Evolutionary conservation across 176 grass and related monocot species (phyloP).

Genomic region (Oryza officinalis): DNA sequence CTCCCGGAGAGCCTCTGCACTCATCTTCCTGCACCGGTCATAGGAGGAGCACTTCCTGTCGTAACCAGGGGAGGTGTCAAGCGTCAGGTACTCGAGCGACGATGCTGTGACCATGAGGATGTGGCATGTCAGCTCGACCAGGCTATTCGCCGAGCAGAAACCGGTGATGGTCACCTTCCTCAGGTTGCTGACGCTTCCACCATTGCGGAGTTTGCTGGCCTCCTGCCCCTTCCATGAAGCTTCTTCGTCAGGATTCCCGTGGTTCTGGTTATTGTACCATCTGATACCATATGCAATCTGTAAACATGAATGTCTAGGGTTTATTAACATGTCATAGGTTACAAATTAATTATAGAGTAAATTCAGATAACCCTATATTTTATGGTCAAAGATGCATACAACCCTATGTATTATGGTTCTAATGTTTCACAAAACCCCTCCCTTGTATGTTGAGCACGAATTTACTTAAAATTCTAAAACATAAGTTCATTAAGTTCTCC

Average conservation of each 20-base stretch:
- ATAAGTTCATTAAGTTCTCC: no score
- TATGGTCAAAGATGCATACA: no score
- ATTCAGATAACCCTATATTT: no score
- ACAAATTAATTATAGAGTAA: no score
- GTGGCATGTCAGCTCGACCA: neutral
- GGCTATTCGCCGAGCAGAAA: neutral
- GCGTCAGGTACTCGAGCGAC: neutral
- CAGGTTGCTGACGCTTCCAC: neutral
- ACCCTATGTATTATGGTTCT: no score
- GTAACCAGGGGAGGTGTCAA: conserved; percentile 3
- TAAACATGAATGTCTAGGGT: no score
- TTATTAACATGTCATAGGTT: no score
- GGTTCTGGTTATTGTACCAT: no score
- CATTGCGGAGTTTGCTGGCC: neutral
- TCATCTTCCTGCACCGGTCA: neutral
- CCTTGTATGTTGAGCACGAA: no score
- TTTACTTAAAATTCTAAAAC: no score
- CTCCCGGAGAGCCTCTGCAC: neutral
- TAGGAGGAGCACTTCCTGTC: neutral
- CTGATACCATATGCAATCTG: no score
- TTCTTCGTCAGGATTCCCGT: neutral
- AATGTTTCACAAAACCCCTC: no score
- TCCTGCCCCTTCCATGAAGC: neutral
- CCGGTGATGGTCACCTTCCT: neutral
- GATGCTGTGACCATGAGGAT: neutral